A percentile compares a stretch with the other conserved stretches of the same genome.
Evolutionary conservation across 441 rosid genomes (phyloP).

Genomic region (Viola pubescens): DNA sequence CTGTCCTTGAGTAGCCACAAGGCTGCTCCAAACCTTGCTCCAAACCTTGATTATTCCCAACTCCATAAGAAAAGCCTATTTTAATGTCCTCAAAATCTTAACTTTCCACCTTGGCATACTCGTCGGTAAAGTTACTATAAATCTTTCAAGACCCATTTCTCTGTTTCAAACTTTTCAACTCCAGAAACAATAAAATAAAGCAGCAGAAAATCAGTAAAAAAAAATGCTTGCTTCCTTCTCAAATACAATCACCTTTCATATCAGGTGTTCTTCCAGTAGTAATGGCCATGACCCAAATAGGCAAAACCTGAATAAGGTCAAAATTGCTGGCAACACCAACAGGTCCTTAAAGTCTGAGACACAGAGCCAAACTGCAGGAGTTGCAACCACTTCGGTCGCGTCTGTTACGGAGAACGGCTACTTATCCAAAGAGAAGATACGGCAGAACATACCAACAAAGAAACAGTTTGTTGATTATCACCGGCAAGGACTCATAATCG

Average conservation of each 20-base stretch:
- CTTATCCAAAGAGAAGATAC: slow-evolving; percentile 20
- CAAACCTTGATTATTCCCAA: slow-evolving; percentile 10
- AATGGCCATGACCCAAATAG: slow-evolving; percentile 21
- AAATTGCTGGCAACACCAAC: slow-evolving; percentile 22
- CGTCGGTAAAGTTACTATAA: slow-evolving; percentile 22
- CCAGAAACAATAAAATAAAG: neutral
- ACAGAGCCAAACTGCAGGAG: slow-evolving; percentile 23
- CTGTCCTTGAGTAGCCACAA: neutral
- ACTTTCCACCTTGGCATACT: slow-evolving; percentile 12
- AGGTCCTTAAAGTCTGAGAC: slow-evolving; percentile 18
- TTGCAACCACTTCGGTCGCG: slow-evolving; percentile 21
- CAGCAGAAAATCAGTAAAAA: too few relatives aligned
- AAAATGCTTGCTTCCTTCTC: slow-evolving; percentile 29
- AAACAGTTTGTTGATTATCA: slow-evolving; percentile 52
- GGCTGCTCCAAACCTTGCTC: neutral
- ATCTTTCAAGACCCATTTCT: slow-evolving; percentile 16
- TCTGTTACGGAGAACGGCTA: slow-evolving; percentile 23
- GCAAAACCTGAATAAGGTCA: slow-evolving; percentile 23
- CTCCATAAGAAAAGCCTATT: too few relatives aligned
- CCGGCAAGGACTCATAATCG: slow-evolving; percentile 52
- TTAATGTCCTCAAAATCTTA: too few relatives aligned
- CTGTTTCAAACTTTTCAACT: slow-evolving; percentile 28
- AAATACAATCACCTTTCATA: slow-evolving; percentile 15
- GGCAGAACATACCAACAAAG: slow-evolving; percentile 57
- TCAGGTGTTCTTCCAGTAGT: slow-evolving; percentile 22